Evolutionary conservation across 140 eudicot genomes (phyloP), one percentile per base, ranked within the genome.

Genomic region (Senecio squalidus): DNA sequence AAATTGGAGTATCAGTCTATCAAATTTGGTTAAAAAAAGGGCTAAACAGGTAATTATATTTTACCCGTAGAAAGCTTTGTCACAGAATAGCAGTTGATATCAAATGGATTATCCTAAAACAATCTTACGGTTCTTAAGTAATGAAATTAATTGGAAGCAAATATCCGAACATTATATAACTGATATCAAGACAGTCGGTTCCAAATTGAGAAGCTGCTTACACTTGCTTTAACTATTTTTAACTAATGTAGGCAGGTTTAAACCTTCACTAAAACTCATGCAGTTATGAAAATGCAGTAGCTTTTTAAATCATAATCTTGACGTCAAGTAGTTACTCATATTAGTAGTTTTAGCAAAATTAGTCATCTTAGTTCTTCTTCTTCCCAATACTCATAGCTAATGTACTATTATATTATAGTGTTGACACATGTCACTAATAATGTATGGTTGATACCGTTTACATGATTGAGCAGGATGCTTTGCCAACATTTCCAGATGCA

Each of bases 401-500:
- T 25, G 4, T 53, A 13, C 18, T 24, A 27, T 38, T 28, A 1
- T 25, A 33, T 53, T 52, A 23, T 9, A 48, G 38, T 49, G 27
- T 33, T 64, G 25, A 34, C 25, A 34, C 29, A 25, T 61, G 43
- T 66, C 34, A 55, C 9, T 29, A 14, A 20, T 44, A 29, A 26
- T 43, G 25, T 55, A 49, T 24, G 60, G 11, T 56, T 62, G 39
- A 24, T 22, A 39, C 62, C 4, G 1, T 40, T 36, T 55, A 55
- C 27, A 47, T 67, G 73, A 54, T 39, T 22, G 60, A 33, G n/a
- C 77, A 91, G 96, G 98, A 91, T 77, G 84, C 96, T 49, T 70
- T 91, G 60, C 96, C 98, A 9, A 91, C 98, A 58, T 91, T 91
- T 77, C 96, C 98, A 48, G 94, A 86, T 65, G 88, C 75, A 27